Percentiles rank a stretch among this genome's conserved stretches.
Evolutionary conservation across 345 rosid species (phyloP).

Genomic region (Noccaea caerulescens): DNA sequence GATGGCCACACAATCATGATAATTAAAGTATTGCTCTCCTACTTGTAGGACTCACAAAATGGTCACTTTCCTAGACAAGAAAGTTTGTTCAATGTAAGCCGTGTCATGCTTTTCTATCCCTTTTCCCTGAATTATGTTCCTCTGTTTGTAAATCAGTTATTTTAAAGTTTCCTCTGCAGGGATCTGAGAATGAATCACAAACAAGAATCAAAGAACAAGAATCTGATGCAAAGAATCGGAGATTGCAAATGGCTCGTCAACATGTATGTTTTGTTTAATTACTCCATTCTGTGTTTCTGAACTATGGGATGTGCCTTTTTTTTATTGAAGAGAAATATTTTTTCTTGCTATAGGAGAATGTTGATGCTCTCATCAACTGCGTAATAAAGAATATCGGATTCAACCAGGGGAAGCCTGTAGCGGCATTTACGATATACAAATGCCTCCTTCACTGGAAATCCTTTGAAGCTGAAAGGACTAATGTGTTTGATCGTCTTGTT

Average conservation of each 20-base stretch:
- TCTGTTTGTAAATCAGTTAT: background rate
- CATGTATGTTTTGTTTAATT: constrained; percentile 59
- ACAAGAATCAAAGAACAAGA: constrained; percentile 61
- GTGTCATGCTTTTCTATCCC: constrained; percentile 18
- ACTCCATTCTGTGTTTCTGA: constrained; percentile 30
- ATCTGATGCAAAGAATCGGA: constrained; percentile 73
- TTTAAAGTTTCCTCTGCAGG: constrained; percentile 53
- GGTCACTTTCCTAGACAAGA: constrained; percentile 67
- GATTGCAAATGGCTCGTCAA: constrained; percentile 71
- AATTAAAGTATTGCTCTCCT: constrained; percentile 25
- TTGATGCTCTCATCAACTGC: constrained; percentile 85
- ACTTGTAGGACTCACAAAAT: constrained; percentile 70
- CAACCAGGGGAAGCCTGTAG: constrained; percentile 86
- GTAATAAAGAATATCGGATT: constrained; percentile 77
- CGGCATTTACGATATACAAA: constrained; percentile 90
- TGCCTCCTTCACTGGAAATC: constrained; percentile 98
- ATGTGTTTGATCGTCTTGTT: constrained; percentile 93
- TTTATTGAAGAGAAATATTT: constrained; percentile 23
- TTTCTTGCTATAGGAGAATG: constrained; percentile 67
- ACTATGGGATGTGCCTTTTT: constrained; percentile 19
- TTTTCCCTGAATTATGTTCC: constrained; percentile 18
- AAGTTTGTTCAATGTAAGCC: constrained; percentile 56
- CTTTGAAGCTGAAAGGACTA: constrained; percentile 94
- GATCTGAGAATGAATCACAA: constrained; percentile 60
- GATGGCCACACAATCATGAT: constrained; percentile 22